These are phyloP conservation scores for Backusella tuberculispora DNA, from an alignment of 192 early-diverging fungal genomes.

Conservation along the genomic window DNA sequence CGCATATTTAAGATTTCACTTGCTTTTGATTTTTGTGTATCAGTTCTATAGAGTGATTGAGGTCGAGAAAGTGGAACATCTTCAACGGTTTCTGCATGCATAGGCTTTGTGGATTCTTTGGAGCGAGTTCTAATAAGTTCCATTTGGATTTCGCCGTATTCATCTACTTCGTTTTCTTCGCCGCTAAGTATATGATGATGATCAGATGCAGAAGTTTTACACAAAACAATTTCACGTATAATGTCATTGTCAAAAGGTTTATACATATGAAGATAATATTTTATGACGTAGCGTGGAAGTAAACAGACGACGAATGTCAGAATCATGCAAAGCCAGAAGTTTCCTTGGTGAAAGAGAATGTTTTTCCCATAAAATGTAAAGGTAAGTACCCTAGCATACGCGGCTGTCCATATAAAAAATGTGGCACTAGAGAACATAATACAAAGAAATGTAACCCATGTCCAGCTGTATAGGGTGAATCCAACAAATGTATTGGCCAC, in stretches of 20 bases:
- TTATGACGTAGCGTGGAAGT: conserved; percentile 72
- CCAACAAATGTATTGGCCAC: conserved; percentile 80
- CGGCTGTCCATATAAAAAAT: conserved; percentile 60
- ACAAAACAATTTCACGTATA: conserved; percentile 77
- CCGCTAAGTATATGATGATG: background rate
- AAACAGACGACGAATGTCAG: conserved; percentile 66
- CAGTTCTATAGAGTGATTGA: conserved; percentile 1
- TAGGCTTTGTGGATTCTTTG: background rate
- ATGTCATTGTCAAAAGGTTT: conserved; percentile 85
- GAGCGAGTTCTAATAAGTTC: background rate
- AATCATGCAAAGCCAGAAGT: conserved; percentile 71
- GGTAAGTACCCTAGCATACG: conserved; percentile 53
- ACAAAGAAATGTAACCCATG: conserved; percentile 63
- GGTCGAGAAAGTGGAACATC: background rate
- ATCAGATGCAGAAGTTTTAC: background rate
- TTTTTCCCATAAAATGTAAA: conserved; percentile 33
- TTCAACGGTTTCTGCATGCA: background rate
- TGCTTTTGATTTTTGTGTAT: background rate
- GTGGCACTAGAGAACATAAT: conserved; percentile 54
- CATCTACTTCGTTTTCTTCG: conserved; percentile 30
- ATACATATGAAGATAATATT: conserved; percentile 70
- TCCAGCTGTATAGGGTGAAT: conserved; percentile 78
- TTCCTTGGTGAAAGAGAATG: conserved; percentile 62
- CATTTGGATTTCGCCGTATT: background rate
- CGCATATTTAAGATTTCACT: conserved; percentile 44